Evolutionary conservation across 1,139 yeast species (phyloP).

Genomic region (Schwanniomyces etchellsii): DNA sequence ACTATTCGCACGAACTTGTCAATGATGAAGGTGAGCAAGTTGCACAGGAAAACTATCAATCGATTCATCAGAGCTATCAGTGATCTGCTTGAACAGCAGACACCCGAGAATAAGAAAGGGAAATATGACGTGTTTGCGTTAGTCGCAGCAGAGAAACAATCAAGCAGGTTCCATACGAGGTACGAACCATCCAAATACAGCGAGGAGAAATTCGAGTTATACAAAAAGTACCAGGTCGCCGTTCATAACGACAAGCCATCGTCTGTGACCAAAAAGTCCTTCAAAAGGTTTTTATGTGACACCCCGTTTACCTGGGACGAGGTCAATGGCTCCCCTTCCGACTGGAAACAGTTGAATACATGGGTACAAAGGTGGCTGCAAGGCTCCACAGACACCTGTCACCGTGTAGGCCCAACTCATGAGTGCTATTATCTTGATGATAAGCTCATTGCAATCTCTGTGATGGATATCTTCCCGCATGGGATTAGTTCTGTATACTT

Average conservation of each 20-base stretch:
- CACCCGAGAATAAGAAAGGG: slow-evolving; percentile 8
- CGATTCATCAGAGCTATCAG: slow-evolving; percentile 47
- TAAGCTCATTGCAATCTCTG: slow-evolving; percentile 68
- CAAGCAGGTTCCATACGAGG: slow-evolving; percentile 37
- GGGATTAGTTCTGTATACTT: slow-evolving; percentile 83
- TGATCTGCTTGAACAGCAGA: slow-evolving; percentile 8
- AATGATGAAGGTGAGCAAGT: slow-evolving; percentile 50
- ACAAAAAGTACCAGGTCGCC: slow-evolving; percentile 58
- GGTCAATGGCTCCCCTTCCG: slow-evolving; percentile 16
- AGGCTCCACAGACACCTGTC: not conserved
- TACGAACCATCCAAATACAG: slow-evolving; percentile 53
- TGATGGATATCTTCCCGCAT: slow-evolving; percentile 70
- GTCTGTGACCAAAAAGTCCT: slow-evolving; percentile 42
- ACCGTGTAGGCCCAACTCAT: slow-evolving; percentile 48
- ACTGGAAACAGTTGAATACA: slow-evolving; percentile 26
- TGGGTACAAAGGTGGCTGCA: slow-evolving; percentile 21
- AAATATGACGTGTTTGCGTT: slow-evolving; percentile 16
- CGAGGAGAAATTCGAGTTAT: slow-evolving; percentile 60
- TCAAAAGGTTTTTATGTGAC: slow-evolving; percentile 62
- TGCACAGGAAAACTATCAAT: slow-evolving; percentile 61
- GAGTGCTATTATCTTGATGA: slow-evolving; percentile 69
- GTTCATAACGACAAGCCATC: slow-evolving; percentile 61
- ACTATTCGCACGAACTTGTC: slow-evolving; percentile 63
- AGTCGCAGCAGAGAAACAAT: slow-evolving; percentile 18
- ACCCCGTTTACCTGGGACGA: slow-evolving; percentile 47